phyloP scores from a whole-genome alignment of 2,329 filamentous ascomycete genomes.

The Leptodontidium sp. region DNA sequence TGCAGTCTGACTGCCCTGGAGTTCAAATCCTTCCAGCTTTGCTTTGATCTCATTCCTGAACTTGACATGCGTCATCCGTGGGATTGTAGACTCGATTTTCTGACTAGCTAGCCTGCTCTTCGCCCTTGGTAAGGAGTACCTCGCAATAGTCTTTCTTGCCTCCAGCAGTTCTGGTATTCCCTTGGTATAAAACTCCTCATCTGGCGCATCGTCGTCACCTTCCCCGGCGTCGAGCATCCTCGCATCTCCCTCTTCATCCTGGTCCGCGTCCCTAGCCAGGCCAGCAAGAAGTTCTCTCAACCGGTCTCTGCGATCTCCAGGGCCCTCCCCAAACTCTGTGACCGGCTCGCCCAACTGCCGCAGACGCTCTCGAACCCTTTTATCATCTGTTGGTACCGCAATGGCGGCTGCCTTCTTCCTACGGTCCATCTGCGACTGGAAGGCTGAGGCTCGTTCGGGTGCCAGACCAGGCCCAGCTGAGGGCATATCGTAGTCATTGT shows the following conservation, averaged over 20 bases:
- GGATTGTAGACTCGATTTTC: slow-evolving; percentile 81
- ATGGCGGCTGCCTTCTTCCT: slow-evolving; percentile 90
- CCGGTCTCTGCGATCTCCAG: slow-evolving; percentile 84
- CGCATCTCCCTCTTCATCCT: slow-evolving; percentile 68
- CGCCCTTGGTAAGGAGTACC: slow-evolving; percentile 84
- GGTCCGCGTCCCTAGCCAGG: slow-evolving; percentile 68
- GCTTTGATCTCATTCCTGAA: slow-evolving; percentile 91
- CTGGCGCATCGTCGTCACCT: slow-evolving; percentile 71
- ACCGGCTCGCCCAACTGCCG: slow-evolving; percentile 92
- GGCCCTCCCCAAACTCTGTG: slow-evolving; percentile 92
- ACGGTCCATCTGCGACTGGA: slow-evolving; percentile 77
- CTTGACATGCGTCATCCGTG: slow-evolving; percentile 88
- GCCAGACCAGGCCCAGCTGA: slow-evolving; percentile 45
- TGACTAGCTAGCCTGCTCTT: slow-evolving; percentile 80
- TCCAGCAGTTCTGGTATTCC: slow-evolving; percentile 78
- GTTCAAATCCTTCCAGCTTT: slow-evolving; percentile 80
- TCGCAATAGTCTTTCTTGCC: slow-evolving; percentile 80
- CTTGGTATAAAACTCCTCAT: slow-evolving; percentile 95
- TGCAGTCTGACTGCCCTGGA: slow-evolving; percentile 92
- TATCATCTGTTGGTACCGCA: slow-evolving; percentile 93
- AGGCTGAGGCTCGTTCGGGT: slow-evolving; percentile 46
- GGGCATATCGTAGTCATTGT: slow-evolving; percentile 75
- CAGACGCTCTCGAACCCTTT: slow-evolving; percentile 79
- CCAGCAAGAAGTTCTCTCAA: slow-evolving; percentile 82
- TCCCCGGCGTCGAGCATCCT: slow-evolving; percentile 62